Evolutionary conservation across 495 filamentous ascomycete genomes (phyloP), one percentile per base, ranked within the genome.

Genomic region (Neurospora discreta): DNA sequence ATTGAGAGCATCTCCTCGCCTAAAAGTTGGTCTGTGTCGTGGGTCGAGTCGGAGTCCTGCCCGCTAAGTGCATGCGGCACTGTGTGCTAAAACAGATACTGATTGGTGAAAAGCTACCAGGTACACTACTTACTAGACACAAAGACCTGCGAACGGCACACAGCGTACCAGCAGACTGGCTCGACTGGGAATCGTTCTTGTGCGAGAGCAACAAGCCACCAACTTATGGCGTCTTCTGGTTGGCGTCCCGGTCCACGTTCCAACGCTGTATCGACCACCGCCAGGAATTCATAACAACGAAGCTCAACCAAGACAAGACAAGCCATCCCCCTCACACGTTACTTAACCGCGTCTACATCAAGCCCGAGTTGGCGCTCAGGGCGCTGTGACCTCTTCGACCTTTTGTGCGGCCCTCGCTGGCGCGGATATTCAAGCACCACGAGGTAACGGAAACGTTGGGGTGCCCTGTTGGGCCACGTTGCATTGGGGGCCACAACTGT

Each of bases 401-500:
- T 65, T 65, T 65, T 33, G 52, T 65, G 26, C 52, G 52, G 52
- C 26, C 52, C 52, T 33, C 52, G 52, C 52, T 33, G 52, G 52
- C 52, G 52, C 26, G 52, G 52, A 33, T 60, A 26, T 33, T 60
- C 52, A 26, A 33, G 52, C 52, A 60, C 52, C 52, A 60, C 52
- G 23, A 60, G 52, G 52, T 65, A 38, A 68, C 39, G 44, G 26
- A 71, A 33, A 30, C 38, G 52, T 68, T 46, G 69, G 71, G 73
- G 72, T 58, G 39, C 73, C 74, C 69, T 73, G 71, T 73, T 46
- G 71, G 70, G 70, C 74, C 74, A 78, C 73, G 75, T 78, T 77
- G 72, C 73, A 75, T 65, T 73, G 75, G 71, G 71, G 72, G 72
- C 69, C 39, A 67, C 36, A 69, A 74, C 73, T 67, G 71, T 74